These are phyloP conservation scores for Fusarium xyrophilum DNA, from an alignment of 2,329 filamentous ascomycete genomes.

Conservation along the genomic window DNA sequence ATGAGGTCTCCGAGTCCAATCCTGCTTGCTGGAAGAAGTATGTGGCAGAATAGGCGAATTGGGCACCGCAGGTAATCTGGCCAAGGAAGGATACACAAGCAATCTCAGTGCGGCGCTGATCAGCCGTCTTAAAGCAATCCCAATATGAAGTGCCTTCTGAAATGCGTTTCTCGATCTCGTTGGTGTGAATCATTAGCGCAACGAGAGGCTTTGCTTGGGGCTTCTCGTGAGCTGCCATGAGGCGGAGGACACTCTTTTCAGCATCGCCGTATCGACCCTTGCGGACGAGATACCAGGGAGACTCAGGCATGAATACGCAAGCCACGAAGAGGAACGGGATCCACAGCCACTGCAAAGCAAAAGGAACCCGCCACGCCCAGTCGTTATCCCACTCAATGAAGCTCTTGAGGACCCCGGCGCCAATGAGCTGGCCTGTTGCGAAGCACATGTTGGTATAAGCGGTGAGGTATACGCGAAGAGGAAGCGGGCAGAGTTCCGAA, in stretches of 20 bases:
- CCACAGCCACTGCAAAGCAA: background rate
- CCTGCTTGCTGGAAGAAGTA: background rate
- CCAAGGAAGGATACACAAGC: background rate
- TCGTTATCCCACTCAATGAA: background rate
- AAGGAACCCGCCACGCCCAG: background rate
- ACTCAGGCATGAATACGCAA: background rate
- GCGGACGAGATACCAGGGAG: background rate
- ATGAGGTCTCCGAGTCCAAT: background rate
- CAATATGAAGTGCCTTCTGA: background rate
- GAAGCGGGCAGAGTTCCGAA: background rate
- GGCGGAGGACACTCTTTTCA: background rate
- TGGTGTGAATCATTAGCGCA: fast-evolving
- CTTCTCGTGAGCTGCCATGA: background rate
- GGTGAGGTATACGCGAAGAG: background rate
- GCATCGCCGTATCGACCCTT: background rate
- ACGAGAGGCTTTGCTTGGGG: background rate
- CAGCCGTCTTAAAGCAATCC: background rate
- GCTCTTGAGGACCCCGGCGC: background rate
- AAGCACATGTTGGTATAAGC: background rate
- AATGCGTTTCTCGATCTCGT: background rate
- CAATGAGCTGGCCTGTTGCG: background rate
- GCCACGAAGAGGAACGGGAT: background rate
- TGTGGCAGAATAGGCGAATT: background rate
- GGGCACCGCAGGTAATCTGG: background rate
- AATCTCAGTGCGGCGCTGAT: background rate